Percentiles rank a stretch among this genome's conserved stretches.
These are phyloP conservation scores for Erythrobasidium hasegawianum DNA, from an alignment of 1,284 basidiomycete species.

Conservation along the genomic window DNA sequence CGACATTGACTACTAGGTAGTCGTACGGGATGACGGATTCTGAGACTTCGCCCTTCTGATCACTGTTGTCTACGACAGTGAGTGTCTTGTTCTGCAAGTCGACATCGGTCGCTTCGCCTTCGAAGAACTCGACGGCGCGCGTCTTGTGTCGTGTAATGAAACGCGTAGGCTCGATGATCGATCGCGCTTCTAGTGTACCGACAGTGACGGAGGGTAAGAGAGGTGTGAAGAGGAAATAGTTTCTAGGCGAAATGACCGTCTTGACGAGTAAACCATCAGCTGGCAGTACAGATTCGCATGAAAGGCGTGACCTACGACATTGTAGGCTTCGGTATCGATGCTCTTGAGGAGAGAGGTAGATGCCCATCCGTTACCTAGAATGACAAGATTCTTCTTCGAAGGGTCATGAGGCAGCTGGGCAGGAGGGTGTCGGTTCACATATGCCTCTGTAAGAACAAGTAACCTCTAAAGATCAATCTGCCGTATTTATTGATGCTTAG, in stretches of 20 bases:
- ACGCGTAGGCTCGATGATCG: slow-evolving; percentile 86
- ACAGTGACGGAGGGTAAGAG: slow-evolving; percentile 65
- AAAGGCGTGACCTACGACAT: slow-evolving; percentile 65
- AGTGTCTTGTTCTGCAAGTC: slow-evolving; percentile 88
- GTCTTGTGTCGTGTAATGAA: slow-evolving; percentile 90
- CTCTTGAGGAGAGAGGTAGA: slow-evolving; percentile 83
- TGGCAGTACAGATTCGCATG: too few relatives aligned
- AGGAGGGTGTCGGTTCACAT: slow-evolving; percentile 72
- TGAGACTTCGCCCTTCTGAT: slow-evolving; percentile 66
- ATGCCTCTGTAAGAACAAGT: slow-evolving; percentile 53
- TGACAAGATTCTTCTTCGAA: slow-evolving; percentile 84
- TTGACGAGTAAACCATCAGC: slow-evolving; percentile 1
- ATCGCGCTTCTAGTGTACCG: slow-evolving; percentile 75
- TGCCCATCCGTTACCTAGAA: slow-evolving; percentile 94
- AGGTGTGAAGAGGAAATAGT: slow-evolving; percentile 95
- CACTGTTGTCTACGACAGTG: slow-evolving; percentile 78
- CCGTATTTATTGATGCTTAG: too few relatives aligned
- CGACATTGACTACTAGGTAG: slow-evolving; percentile 85
- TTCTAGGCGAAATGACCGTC: slow-evolving; percentile 81
- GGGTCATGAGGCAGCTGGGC: slow-evolving; percentile 84
- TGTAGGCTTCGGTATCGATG: slow-evolving; percentile 88
- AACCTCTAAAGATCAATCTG: too few relatives aligned
- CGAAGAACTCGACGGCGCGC: slow-evolving; percentile 80
- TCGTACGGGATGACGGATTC: slow-evolving; percentile 83
- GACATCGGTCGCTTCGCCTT: slow-evolving; percentile 84